Evolutionary conservation across 352 stramenopile genomes (phyloP), one percentile per base, ranked within the genome.

Genomic region (Globisporangium paddicum): DNA sequence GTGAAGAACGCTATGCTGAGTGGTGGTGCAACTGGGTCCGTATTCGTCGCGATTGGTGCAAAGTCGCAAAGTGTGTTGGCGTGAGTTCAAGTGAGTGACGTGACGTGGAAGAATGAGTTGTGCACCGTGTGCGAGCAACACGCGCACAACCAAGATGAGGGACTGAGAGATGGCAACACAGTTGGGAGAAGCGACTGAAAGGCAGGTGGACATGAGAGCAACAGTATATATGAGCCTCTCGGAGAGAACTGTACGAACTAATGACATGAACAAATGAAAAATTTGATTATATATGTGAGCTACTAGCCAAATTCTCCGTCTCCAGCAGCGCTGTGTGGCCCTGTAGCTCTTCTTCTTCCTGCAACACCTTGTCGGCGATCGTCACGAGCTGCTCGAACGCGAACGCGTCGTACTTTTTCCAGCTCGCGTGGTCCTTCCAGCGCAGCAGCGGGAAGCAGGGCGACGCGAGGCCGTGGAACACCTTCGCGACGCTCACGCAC

Each of bases 401-500:
- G 25, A 92, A 70, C 34, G 73, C 63, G 1, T 72, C 61, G 60
- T 92, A 88, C 47, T 79, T 79, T 19, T 79, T 71, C 86, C 86
- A 95, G 50, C 64, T 75, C 26, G 66, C 47, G 60, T 90, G 72
- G 30, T 91, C 72, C 0, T 77, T 79, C 86, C 86, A 95, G 35
- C 72, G 62, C 14, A 71, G 64, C 0, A 70, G 68, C 13, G 79
- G 72, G 50, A 90, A 88, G 41, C 71, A 77, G 28, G 82, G 82
- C 25, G 73, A 88, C 40, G 74, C 68, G 26, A 95, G 66, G 6
- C 85, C 85, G 42, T 95, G 85, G 55, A 93, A 88, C 32, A 95
- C 69, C 35, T 86, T 84, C 1, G 82, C 82, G 45, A 93, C 77
- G n/a, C 67, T 82, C 62, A 85, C 79, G 55, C 71, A 72, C 45